Evolutionary conservation across 1,284 basidiomycete genomes (phyloP), one percentile per base, ranked within the genome.

Genomic region (Tausonia pullulans): DNA sequence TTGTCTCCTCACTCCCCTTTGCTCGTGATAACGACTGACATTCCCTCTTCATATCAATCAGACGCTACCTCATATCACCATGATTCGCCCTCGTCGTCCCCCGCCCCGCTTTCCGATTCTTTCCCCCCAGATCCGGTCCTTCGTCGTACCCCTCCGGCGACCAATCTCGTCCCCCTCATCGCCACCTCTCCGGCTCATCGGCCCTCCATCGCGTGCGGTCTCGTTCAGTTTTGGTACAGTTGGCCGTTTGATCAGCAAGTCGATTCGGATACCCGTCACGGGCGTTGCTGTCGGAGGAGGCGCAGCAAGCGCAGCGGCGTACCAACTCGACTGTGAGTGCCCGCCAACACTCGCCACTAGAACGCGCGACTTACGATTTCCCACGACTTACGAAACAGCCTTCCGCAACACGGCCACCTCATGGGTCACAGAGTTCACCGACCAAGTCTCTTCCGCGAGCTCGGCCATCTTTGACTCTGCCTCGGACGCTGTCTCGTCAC

Each of bases 241-340:
- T n/a, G 65, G 61, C 8, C 51, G 65, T n/a, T 58, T 66, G 11
- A 40, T 66, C 11, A 61, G 65, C 3, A 50, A 58, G 9, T 54
- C 55, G 2, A 45, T 66, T 2, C 60, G 61, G 52, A 43, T 90
- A 2, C 88, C 88, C 43, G 81, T 88, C 69, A 88, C 87, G 9
- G 87, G 85, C n/a, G 85, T 83, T 40, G 87, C 87, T 0, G 81
- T 88, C 45, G 88, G 88, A 16, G 88, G 84, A 3, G 89, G 90
- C 8, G 84, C 87, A 0, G 78, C 90, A 65, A 87, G 86, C n/a
- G 91, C 90, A 73, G 89, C 87, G n/a, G 90, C 90, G 72, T 91
- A 89, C 78, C 88, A 87, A 76, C 84, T 90, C 71, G 89, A 92
- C 78, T 87, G 89, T 88, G 63, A 69, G 82, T 76, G 7, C 41